Base-by-base conservation (phyloP, 2,329 filamentous ascomycete species). In the Helicocarpus griseus region DNA sequence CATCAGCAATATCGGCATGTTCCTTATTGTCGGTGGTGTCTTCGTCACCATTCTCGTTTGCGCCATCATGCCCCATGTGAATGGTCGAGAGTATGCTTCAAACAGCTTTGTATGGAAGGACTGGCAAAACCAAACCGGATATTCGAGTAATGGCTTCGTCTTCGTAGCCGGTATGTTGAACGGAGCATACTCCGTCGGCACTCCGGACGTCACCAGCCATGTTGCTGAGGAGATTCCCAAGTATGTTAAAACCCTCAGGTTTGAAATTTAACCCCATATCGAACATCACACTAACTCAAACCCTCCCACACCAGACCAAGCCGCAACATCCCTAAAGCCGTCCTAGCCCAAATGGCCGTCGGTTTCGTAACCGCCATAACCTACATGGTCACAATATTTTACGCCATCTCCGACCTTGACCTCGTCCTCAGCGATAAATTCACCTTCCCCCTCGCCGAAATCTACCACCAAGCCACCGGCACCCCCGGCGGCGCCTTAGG, bases 91-190 rank as follows among this genome's bases (percentile, higher is more conserved):
- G 0, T 70, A 81, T 63, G 77, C 75, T 2, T 72, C 68, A 40
- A 74, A 73, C 56, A 57, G 72, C 26, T 77, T 77, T 28, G 77
- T 83, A 7, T 83, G 79, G 79, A 65, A 59, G 64, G 58, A 79
- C 68, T 60, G 80, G 79, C 48, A 78, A 65, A 78, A 69, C 58
- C 58, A 69, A 46, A 71, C 71, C 44, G 58, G 70, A 22, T 69
- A 67, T 52, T 55, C 60, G 1, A 76, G 70, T 49, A 71, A 79
- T 41, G 80, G 80, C 14, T 77, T 85, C n/a, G 80, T 81, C 2
- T 85, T 86, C 56, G 68, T 84, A 24, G 69, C 78, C 0, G 82
- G 82, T 17, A 82, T 85, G 63, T 71, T 86, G 22, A 87, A 87
- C 58, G 84, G 82, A 9, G 83, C 83, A 2, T 87, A 80, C 61